Percentiles rank a stretch among this genome's conserved stretches.
phyloP scores from a whole-genome alignment of 2,329 filamentous ascomycete species.

The Zasmidium angulare region DNA sequence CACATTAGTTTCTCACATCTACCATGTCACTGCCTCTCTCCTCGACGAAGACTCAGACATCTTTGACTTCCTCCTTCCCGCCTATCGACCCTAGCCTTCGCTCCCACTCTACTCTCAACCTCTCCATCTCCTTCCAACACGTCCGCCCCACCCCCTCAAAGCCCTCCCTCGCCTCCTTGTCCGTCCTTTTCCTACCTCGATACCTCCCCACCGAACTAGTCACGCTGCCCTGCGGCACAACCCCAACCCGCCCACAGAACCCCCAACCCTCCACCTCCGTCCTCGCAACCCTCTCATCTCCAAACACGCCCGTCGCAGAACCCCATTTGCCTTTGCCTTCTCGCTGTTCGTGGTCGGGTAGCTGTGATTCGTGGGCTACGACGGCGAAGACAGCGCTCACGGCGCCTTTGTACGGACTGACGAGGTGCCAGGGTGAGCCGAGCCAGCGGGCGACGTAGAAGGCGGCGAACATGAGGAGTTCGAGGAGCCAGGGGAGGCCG shows the following conservation, averaged over 20 bases:
- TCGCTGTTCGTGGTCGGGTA: conserved; percentile 55
- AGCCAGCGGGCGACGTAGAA: conserved; percentile 73
- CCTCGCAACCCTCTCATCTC: conserved; percentile 60
- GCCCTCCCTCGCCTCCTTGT: conserved; percentile 66
- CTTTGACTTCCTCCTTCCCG: not conserved
- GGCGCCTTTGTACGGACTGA: conserved; percentile 74
- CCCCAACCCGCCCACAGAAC: conserved; percentile 56
- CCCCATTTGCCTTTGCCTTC: conserved; percentile 78
- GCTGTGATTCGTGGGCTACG: conserved; percentile 62
- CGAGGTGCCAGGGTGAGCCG: conserved; percentile 85
- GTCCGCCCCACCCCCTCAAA: conserved; percentile 66
- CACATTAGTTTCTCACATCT: not conserved
- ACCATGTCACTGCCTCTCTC: too few relatives aligned
- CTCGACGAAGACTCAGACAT: too few relatives aligned
- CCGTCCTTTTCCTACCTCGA: conserved; percentile 58
- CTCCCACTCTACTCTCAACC: conserved; percentile 40
- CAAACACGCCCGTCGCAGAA: conserved; percentile 61
- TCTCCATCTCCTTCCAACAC: conserved; percentile 42
- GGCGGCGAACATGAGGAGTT: conserved; percentile 64
- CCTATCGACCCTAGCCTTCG: conserved; percentile 41
- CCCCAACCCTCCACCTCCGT: conserved; percentile 91
- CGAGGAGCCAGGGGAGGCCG: conserved; percentile 68
- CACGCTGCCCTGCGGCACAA: conserved; percentile 41
- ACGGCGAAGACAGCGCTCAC: conserved; percentile 75
- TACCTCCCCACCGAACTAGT: conserved; percentile 57